phyloP scores from a whole-genome alignment of 2,329 filamentous ascomycete genomes.

The Hymenoscyphus infarciens region DNA sequence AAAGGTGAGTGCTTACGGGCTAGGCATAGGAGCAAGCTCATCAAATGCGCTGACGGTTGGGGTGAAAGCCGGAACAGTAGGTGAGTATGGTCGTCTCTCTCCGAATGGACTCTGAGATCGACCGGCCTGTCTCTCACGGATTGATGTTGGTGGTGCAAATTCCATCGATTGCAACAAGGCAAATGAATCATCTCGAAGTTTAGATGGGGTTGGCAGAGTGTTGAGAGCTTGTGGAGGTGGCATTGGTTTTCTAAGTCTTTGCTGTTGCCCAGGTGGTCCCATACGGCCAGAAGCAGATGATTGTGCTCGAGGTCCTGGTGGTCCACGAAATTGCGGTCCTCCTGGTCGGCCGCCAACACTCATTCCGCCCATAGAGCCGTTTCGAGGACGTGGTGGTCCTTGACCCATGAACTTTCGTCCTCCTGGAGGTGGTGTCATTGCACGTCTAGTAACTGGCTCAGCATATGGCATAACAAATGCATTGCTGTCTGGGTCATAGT shows the following conservation, averaged over 20 bases:
- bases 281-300: conserved; percentile 55
- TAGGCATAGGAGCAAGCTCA: conserved; percentile 79
- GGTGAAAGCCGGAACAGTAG: conserved; percentile 68
- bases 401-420: conserved; percentile 37
- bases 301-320: conserved; percentile 53
- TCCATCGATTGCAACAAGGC: conserved; percentile 67
- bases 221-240: conserved; percentile 72
- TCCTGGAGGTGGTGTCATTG: conserved; percentile 88
- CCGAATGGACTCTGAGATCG: conserved; percentile 61
- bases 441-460: conserved; percentile 79
- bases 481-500: conserved; percentile 31
- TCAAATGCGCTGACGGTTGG: conserved; percentile 82
- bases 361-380: conserved; percentile 49
- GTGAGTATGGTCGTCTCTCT: conserved; percentile 68
- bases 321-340: conserved; percentile 16
- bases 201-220: conserved; percentile 79
- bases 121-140: conserved; percentile 67
- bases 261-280: conserved; percentile 26
- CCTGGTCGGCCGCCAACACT: conserved; percentile 16
- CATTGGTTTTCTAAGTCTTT: conserved; percentile 47
- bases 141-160: conserved; percentile 75
- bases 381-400: conserved; percentile 39
- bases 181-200: conserved; percentile 78
- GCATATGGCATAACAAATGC: conserved; percentile 77
- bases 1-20: conserved; percentile 67